phyloP scores from a whole-genome alignment of 139 green algal species.

The Edaphochlamys debaryana region DNA sequence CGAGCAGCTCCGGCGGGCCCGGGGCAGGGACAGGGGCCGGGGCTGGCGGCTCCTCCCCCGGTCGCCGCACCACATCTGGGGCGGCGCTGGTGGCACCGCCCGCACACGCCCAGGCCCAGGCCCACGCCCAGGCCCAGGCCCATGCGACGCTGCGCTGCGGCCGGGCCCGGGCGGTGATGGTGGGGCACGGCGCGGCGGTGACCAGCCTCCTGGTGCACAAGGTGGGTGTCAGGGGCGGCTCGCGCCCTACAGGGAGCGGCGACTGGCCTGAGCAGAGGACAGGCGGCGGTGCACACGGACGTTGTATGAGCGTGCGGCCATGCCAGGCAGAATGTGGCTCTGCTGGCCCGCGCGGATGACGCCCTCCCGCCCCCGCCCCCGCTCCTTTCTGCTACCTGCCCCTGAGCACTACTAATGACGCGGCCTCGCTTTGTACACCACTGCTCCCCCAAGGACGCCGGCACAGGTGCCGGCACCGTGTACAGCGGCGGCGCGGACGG shows the following conservation, averaged over 20 bases:
- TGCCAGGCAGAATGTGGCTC: no score
- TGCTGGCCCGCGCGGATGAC: no score
- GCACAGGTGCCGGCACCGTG: neutral
- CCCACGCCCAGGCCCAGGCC: neutral
- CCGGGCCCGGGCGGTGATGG: neutral
- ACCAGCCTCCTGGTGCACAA: neutral
- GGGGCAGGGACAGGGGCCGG: no score
- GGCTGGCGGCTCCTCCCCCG: no score
- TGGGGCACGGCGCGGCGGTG: conserved; percentile 8
- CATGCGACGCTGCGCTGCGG: neutral
- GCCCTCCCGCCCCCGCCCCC: no score
- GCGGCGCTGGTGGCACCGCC: no score
- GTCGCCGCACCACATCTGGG: no score
- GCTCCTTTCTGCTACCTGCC: neutral
- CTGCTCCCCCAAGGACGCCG: no score
- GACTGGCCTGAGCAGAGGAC: no score
- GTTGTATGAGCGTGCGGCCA: no score
- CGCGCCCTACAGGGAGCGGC: no score
- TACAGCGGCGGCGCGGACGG: conserved; percentile 6
- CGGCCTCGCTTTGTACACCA: neutral
- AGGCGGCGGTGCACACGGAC: neutral
- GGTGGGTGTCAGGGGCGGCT: neutral
- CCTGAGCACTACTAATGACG: neutral
- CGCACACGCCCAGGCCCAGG: no score
- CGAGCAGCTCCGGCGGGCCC: neutral